Percentiles rank a stretch among this genome's conserved stretches.
These are phyloP conservation scores for Candida neerlandica DNA, from an alignment of 1,139 yeast genomes.

Conservation along the genomic window DNA sequence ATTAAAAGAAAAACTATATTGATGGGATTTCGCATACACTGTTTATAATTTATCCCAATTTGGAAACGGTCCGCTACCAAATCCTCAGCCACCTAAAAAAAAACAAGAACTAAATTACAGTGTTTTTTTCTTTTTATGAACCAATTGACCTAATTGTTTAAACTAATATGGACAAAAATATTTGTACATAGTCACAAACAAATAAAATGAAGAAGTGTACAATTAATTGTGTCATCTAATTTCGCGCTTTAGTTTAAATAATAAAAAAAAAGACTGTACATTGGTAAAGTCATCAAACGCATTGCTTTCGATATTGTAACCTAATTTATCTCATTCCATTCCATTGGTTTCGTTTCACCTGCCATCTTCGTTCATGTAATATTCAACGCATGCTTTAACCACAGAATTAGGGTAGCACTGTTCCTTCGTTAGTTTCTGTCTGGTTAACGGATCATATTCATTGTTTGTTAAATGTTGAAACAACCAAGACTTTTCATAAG, in stretches of 20 bases:
- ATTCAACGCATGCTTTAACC: conserved; percentile 16
- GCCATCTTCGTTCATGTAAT: conserved; percentile 1
- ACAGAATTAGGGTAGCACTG: conserved; percentile 23
- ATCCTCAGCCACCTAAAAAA: neutral
- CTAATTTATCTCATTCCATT: no score
- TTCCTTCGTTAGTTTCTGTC: conserved; percentile 20
- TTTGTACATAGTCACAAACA: no score
- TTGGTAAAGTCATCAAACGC: no score
- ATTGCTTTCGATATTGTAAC: no score
- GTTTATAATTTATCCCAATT: conserved; percentile 2
- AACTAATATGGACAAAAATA: no score
- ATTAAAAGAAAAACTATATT: neutral
- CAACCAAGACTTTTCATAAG: conserved; percentile 45
- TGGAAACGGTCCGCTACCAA: neutral
- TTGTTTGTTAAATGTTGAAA: conserved; percentile 38
- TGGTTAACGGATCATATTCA: conserved; percentile 45
- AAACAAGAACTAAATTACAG: neutral
- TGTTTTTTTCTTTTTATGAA: no score
- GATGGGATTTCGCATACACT: neutral
- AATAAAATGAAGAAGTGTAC: no score
- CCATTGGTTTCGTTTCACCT: no score
- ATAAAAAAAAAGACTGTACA: no score
- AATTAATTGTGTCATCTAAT: no score
- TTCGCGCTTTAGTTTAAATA: no score
- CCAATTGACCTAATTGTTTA: no score